A percentile compares a stretch with the other conserved stretches of the same genome.
phyloP scores from a whole-genome alignment of 2,329 filamentous ascomycete species.

The Botryotinia globosa region DNA sequence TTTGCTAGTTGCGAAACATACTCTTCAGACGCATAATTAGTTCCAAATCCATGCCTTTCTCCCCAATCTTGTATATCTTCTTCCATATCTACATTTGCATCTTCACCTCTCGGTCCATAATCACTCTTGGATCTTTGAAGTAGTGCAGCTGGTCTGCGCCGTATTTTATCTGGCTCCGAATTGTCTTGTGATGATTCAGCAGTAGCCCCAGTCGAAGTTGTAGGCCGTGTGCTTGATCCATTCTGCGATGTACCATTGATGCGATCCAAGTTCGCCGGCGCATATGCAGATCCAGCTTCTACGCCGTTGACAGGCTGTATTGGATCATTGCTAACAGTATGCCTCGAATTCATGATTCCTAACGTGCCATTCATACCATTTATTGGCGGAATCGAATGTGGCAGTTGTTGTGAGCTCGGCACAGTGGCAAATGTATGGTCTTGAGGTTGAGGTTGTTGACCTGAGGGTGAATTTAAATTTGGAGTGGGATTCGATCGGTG shows the following conservation, averaged over 20 bases:
- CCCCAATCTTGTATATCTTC: slow-evolving; percentile 38
- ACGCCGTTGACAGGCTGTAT: slow-evolving; percentile 21
- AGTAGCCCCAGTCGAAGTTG: slow-evolving; percentile 28
- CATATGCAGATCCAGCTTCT: slow-evolving; percentile 4
- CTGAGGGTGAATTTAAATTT: slow-evolving; percentile 28
- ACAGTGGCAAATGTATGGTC: slow-evolving; percentile 29
- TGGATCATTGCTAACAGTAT: slow-evolving; percentile 34
- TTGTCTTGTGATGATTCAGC: slow-evolving; percentile 36
- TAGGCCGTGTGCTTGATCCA: slow-evolving; percentile 23
- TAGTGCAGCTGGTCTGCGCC: slow-evolving; percentile 31
- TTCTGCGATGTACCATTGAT: slow-evolving; percentile 7
- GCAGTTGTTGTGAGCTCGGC: slow-evolving; percentile 23
- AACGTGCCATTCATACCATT: slow-evolving; percentile 29
- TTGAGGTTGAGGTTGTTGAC: slow-evolving; percentile 33
- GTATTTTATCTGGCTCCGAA: slow-evolving; percentile 30
- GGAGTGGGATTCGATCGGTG: slow-evolving; percentile 35
- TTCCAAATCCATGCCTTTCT: slow-evolving; percentile 68
- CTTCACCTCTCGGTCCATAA: slow-evolving; percentile 46
- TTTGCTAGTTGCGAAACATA: slow-evolving; percentile 66
- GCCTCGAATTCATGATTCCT: slow-evolving; percentile 26
- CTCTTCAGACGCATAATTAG: slow-evolving; percentile 68
- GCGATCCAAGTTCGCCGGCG: slow-evolving; percentile 14
- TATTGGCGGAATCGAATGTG: neutral
- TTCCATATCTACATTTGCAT: slow-evolving; percentile 29
- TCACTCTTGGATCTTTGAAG: slow-evolving; percentile 50